phyloP scores from a whole-genome alignment of 2,329 filamentous ascomycete genomes.

The Botryotinia convoluta region DNA sequence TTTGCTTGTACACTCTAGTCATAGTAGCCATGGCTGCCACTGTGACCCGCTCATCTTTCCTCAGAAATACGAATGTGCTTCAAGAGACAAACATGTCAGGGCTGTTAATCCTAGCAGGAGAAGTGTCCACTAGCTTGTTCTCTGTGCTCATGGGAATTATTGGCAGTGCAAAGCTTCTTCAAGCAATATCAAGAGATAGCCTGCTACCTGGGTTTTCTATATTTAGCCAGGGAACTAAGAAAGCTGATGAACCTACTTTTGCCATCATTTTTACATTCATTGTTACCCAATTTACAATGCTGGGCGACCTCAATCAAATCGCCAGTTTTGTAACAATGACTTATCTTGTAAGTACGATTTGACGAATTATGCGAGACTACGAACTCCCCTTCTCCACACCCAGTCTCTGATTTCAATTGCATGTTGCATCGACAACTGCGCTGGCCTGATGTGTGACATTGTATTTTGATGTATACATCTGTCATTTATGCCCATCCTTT shows the following conservation, averaged over 20 bases:
- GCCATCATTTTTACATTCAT: slow-evolving; percentile 74
- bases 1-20: slow-evolving; percentile 72
- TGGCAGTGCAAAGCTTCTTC: slow-evolving; percentile 78
- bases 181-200: slow-evolving; percentile 76
- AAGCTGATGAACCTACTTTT: slow-evolving; percentile 70
- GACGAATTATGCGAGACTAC: not conserved
- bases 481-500: not conserved
- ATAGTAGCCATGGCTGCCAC: slow-evolving; percentile 76
- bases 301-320: slow-evolving; percentile 83
- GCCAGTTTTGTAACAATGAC: slow-evolving; percentile 89
- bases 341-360: slow-evolving; percentile 57
- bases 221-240: slow-evolving; percentile 71
- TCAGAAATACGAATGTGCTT: slow-evolving; percentile 68
- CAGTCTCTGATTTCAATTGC: not conserved
- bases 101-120: slow-evolving; percentile 71
- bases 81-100: slow-evolving; percentile 77
- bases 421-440: too few relatives aligned
- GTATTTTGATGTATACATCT: not conserved
- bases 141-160: slow-evolving; percentile 86
- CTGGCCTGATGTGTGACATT: not conserved
- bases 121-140: slow-evolving; percentile 80
- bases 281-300: slow-evolving; percentile 74
- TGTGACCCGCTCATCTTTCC: slow-evolving; percentile 70
- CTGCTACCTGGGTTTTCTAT: slow-evolving; percentile 72
- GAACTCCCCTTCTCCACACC: not conserved